Base-by-base conservation (phyloP, 345 rosid genomes). In the Passiflora organensis region DNA sequence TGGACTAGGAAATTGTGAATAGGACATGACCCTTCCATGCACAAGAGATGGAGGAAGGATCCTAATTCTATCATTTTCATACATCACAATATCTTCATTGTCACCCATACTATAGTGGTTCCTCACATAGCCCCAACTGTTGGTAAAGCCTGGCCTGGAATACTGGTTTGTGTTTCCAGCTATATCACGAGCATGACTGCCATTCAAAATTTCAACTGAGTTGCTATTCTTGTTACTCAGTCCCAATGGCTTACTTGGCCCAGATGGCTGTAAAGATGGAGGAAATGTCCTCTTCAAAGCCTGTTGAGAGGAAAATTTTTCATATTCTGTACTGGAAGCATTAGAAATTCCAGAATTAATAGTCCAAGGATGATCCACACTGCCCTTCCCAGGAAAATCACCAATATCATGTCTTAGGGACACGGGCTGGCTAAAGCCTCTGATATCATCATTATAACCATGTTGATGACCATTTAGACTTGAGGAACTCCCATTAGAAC, bases 281-380 rank as follows among this genome's bases (percentile, higher is more conserved):
- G 89, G 85, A 65, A 72, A 75, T 42, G 78, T 75, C 75, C 90
- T 78, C 71, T 67, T 78, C 36, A 75, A 46, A 67, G 79, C 90
- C 65, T 79, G 82, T 19, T 80, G 85, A 39, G 90, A 82, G 22
- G 86, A 63, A 64, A 71, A 50, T 51, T 70, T 86, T 67, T 81
- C 96, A 68, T 68, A 61, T 51, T 76, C 82, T 47, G 58, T 50
- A 58, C 58, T 76, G 59, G 72, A 61, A 62, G 46, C 80, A 70
- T 68, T 80, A 61, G 82, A 70, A 64, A 78, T 73, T 58, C 69
- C 77, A 1, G 83, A 72, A 70, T 80, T 81, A 55, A 72, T 70
- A 5, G 73, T 67, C 41, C 37, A 54, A 57, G 51, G 55, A 48
- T 58, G 80, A 72, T 48, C 73, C 37, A 43, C 20, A 72, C 48